A percentile compares a stretch with the other conserved stretches of the same genome.
phyloP scores from a whole-genome alignment of 306 rosid species.

The Oemleria cerasiformis region DNA sequence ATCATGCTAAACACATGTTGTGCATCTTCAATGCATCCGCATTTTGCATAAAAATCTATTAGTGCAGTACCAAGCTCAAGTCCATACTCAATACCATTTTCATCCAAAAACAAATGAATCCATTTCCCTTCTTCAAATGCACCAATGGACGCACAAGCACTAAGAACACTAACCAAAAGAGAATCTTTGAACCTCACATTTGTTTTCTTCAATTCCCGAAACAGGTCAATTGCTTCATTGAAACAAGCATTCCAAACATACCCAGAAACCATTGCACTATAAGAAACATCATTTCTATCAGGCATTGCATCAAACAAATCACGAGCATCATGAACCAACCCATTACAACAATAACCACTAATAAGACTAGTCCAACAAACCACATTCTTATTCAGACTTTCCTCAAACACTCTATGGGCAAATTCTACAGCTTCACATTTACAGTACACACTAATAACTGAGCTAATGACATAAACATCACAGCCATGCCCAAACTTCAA shows the following conservation, averaged over 20 bases:
- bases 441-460: conserved; percentile 9
- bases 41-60: conserved; percentile 29
- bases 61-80: conserved; percentile 24
- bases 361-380: conserved; percentile 29
- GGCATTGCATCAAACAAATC: conserved; percentile 21
- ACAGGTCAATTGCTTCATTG: conserved; percentile 22
- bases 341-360: conserved; percentile 21
- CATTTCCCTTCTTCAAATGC: conserved; percentile 28
- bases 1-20: conserved; percentile 7
- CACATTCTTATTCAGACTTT: conserved; percentile 16
- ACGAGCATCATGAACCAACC: conserved; percentile 23
- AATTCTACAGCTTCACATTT: conserved; percentile 13
- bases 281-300: conserved; percentile 23
- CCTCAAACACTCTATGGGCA: conserved; percentile 20
- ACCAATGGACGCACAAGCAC: conserved; percentile 29
- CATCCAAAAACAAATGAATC: conserved; percentile 11
- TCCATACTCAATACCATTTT: conserved; percentile 12
- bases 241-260: conserved; percentile 21
- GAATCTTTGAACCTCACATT: conserved; percentile 11
- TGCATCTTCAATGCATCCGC: conserved; percentile 23
- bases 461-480: conserved; percentile 24
- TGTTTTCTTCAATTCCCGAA: conserved; percentile 11
- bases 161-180: conserved; percentile 22
- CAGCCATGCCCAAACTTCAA: conserved; percentile 22
- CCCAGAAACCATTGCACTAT: conserved; percentile 32